These are phyloP conservation scores for Torrubiella hemipterigena DNA, from an alignment of 2,329 filamentous ascomycete genomes.

Conservation along the genomic window DNA sequence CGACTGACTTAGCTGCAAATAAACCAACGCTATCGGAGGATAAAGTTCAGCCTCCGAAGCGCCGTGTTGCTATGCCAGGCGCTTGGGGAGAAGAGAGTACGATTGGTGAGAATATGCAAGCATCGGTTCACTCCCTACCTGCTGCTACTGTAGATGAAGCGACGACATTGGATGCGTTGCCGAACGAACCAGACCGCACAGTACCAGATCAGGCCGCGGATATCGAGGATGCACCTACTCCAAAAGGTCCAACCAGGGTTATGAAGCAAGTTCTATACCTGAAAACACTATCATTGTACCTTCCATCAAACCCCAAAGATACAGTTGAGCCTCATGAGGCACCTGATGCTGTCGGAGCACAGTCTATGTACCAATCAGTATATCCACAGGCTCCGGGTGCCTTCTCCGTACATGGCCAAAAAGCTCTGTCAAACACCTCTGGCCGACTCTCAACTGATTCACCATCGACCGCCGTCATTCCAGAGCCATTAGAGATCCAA, in stretches of 20 bases:
- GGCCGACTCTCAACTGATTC: too few species aligned
- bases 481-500: conserved; percentile 33
- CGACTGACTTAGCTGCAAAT: not conserved
- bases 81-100: conserved; percentile 37
- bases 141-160: conserved; percentile 6
- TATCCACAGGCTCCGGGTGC: conserved; percentile 47
- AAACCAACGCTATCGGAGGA: not conserved
- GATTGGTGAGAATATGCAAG: too few species aligned
- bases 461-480: conserved; percentile 4
- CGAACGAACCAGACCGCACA: conserved; percentile 4
- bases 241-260: conserved; percentile 39
- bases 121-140: conserved; percentile 5
- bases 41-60: conserved; percentile 3
- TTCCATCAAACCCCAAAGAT: conserved; percentile 37
- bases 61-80: conserved; percentile 32
- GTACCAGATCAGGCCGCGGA: conserved; percentile 3
- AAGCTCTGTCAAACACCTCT: conserved; percentile 4
- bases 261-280: conserved; percentile 43
- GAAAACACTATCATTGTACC: conserved; percentile 38
- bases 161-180: conserved; percentile 6
- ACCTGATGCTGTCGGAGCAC: conserved; percentile 14
- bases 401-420: conserved; percentile 37
- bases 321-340: conserved; percentile 20
- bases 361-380: conserved; percentile 23
- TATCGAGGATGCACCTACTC: conserved; percentile 29